phyloP scores from a whole-genome alignment of 257 asterid genomes.

The Nyctanthes arbortristis region DNA sequence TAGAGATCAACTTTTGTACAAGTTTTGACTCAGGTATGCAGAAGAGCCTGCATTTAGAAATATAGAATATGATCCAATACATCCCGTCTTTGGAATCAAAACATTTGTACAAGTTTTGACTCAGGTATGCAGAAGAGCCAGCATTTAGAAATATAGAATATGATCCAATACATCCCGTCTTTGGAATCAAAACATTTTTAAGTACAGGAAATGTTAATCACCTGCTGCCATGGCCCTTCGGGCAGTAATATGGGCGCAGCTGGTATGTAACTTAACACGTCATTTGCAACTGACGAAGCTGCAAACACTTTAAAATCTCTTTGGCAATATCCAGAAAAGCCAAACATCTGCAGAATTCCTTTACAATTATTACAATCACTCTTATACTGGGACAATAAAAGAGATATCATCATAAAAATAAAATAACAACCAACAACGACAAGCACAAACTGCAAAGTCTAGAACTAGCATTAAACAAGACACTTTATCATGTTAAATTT shows the following conservation, averaged over 20 bases:
- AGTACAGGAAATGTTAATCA: constrained; percentile 21
- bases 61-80: not conserved
- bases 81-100: not conserved
- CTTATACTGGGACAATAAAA: not conserved
- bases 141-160: not conserved
- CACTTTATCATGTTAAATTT: not conserved
- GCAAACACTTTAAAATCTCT: constrained; percentile 48
- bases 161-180: not conserved
- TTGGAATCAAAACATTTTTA: not conserved
- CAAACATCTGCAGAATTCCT: constrained; percentile 40
- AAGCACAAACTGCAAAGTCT: not conserved
- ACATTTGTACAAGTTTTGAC: no score
- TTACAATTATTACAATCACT: constrained; percentile 1
- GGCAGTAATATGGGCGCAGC: constrained; percentile 91
- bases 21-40: not conserved
- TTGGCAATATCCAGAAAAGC: constrained; percentile 23
- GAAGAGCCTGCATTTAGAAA: not conserved
- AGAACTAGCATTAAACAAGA: not conserved
- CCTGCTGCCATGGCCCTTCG: constrained; percentile 91
- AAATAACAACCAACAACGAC: no score
- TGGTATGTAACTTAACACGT: constrained; percentile 63
- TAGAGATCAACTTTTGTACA: not conserved
- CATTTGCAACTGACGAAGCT: constrained; percentile 40
- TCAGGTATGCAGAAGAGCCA: no score
- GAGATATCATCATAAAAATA: no score